A percentile compares a stretch with the other conserved stretches of the same genome.
These are phyloP conservation scores for Spongispora temasekensis DNA, from an alignment of 1,284 basidiomycete species.

Conservation along the genomic window DNA sequence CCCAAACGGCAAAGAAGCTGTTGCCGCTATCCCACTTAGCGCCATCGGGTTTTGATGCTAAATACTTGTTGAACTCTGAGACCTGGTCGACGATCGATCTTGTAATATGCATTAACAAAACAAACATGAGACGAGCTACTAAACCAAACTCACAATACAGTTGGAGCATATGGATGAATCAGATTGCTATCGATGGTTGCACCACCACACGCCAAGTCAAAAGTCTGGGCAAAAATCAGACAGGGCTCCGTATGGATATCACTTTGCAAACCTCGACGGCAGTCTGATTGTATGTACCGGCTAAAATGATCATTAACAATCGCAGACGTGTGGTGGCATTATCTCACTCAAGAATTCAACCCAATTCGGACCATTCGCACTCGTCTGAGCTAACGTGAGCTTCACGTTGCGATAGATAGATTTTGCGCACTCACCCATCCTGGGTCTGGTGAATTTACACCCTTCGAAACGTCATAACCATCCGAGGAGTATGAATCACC, in stretches of 20 bases:
- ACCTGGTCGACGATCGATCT: slow-evolving; percentile 66
- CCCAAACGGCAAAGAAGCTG: slow-evolving; percentile 56
- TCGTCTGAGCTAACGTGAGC: slow-evolving; percentile 41
- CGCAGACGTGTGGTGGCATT: neutral
- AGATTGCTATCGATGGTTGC: slow-evolving; percentile 64
- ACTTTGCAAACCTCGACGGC: slow-evolving; percentile 44
- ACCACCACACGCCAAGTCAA: slow-evolving; percentile 60
- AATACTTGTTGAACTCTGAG: slow-evolving; percentile 51
- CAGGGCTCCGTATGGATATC: neutral
- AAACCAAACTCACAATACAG: slow-evolving; percentile 41
- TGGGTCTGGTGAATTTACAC: slow-evolving; percentile 54
- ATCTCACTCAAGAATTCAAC: slow-evolving; percentile 52
- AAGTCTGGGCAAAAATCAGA: slow-evolving; percentile 41
- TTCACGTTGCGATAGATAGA: neutral
- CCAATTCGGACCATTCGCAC: slow-evolving; percentile 68
- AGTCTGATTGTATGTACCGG: slow-evolving; percentile 55
- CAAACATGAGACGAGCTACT: neutral
- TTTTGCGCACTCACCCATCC: slow-evolving; percentile 45
- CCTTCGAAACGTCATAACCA: slow-evolving; percentile 61
- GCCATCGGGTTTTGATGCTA: slow-evolving; percentile 51
- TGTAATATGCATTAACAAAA: neutral
- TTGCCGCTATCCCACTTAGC: slow-evolving; percentile 60
- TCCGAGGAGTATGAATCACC: slow-evolving; percentile 56
- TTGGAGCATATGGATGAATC: slow-evolving; percentile 56
- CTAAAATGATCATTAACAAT: slow-evolving; percentile 19